Percentiles rank a stretch among this genome's conserved stretches.
phyloP scores from a whole-genome alignment of 2,329 filamentous ascomycete genomes.

The Elsinoe australis region DNA sequence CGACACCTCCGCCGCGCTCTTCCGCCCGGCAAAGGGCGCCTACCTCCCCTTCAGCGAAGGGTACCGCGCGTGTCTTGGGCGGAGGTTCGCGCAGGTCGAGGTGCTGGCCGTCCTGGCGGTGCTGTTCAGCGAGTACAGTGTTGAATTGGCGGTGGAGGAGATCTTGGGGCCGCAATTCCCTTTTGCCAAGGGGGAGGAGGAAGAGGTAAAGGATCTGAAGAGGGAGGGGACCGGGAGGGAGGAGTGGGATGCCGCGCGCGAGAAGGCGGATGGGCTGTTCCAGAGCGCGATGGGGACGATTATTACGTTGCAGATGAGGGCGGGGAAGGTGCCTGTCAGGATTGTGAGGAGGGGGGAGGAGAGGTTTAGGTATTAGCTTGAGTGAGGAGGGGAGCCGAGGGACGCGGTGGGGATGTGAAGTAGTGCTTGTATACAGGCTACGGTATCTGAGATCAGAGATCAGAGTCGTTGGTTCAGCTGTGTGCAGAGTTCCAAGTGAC shows the following conservation, averaged over 20 bases:
- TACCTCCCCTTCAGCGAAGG: slow-evolving; percentile 52
- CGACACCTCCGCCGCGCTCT: slow-evolving; percentile 56
- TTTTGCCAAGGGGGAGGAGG: slow-evolving; percentile 39
- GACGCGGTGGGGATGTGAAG: not conserved
- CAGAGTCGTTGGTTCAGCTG: no score
- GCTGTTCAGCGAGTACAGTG: slow-evolving; percentile 51
- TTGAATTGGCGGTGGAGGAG: slow-evolving; percentile 59
- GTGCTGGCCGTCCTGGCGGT: slow-evolving; percentile 47
- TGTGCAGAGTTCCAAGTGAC: no score
- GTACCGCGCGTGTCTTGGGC: slow-evolving; percentile 48
- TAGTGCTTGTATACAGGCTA: no score
- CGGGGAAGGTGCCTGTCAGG: slow-evolving; percentile 56
- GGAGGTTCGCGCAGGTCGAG: slow-evolving; percentile 51
- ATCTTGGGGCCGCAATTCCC: slow-evolving; percentile 38
- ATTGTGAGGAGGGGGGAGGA: slow-evolving; percentile 63
- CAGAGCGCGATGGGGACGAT: slow-evolving; percentile 50
- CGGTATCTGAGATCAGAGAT: no score
- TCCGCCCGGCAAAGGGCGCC: slow-evolving; percentile 46
- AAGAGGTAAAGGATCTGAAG: slow-evolving; percentile 29
- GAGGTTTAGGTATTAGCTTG: slow-evolving; percentile 43
- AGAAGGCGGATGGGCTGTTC: slow-evolving; percentile 47
- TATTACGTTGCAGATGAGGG: slow-evolving; percentile 64
- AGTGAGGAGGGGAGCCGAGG: not conserved
- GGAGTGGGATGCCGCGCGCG: slow-evolving; percentile 56
- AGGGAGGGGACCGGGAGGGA: slow-evolving; percentile 43